Percentiles rank a stretch among this genome's conserved stretches.
Conservation (phyloP, 2,329 filamentous ascomycete species). For the Aspergillus piperis region DNA sequence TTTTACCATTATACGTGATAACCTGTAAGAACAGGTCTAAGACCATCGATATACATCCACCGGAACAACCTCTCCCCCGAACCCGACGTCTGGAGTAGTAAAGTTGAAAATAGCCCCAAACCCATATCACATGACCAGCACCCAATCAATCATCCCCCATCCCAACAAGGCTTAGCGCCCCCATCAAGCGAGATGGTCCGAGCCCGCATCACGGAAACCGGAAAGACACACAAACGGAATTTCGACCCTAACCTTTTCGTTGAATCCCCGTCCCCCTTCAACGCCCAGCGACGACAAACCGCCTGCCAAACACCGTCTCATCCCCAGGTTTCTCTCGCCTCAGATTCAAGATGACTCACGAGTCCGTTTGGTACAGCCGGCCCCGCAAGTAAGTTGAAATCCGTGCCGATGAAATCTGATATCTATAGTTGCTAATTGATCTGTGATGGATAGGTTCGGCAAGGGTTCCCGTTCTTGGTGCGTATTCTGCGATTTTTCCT, state of each 20-base stretch:
- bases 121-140: conserved; percentile 14
- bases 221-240: conserved; percentile 37
- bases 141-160: neutral
- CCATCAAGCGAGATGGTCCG: conserved; percentile 35
- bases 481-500: conserved; percentile 47
- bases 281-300: conserved; percentile 39
- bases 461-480: conserved; percentile 95
- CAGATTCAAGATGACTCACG: conserved; percentile 74
- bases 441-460: conserved; percentile 55
- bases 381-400: conserved; percentile 71
- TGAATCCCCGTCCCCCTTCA: conserved; percentile 25
- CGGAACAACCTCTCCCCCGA: neutral
- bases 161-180: conserved; percentile 28
- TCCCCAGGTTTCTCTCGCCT: conserved; percentile 30
- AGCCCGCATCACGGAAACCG: conserved; percentile 23
- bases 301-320: conserved; percentile 36
- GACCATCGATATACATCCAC: neutral
- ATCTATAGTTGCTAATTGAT: conserved; percentile 21
- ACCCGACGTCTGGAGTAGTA: neutral
- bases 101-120: conserved; percentile 7
- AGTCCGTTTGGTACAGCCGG: conserved; percentile 99
- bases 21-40: too few species aligned
- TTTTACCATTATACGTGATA: too few species aligned
- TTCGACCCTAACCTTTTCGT: conserved; percentile 35
- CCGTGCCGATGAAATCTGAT: conserved; percentile 8